These are phyloP conservation scores for Amphichorda felina DNA, from an alignment of 2,329 filamentous ascomycete species.

Conservation along the genomic window DNA sequence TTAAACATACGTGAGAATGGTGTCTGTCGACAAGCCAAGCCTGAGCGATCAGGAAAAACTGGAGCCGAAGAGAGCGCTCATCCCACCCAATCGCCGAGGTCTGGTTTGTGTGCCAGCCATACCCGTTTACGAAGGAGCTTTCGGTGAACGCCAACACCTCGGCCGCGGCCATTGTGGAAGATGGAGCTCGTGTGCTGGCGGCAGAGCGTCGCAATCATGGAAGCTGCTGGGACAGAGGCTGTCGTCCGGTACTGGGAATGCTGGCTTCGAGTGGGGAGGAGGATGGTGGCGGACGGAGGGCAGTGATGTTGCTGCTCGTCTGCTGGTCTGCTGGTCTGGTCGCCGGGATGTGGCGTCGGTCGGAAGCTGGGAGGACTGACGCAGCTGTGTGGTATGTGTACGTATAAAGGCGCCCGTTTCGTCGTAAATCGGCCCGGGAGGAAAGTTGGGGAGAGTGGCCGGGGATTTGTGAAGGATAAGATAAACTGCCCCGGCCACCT, in stretches of 20 bases:
- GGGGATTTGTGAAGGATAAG: not conserved
- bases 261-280: not conserved
- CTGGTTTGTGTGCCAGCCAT: slow-evolving; percentile 21
- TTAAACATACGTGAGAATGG: slow-evolving; percentile 9
- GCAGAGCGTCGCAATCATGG: slow-evolving; percentile 38
- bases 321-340: not conserved
- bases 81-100: slow-evolving; percentile 15
- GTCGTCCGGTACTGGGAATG: not conserved
- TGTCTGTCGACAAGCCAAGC: slow-evolving; percentile 16
- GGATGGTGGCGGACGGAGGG: not conserved
- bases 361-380: not conserved
- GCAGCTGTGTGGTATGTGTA: not conserved
- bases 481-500: too few relatives aligned
- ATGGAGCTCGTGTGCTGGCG: slow-evolving; percentile 29
- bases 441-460: not conserved
- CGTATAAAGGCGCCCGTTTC: not conserved
- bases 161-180: slow-evolving; percentile 42
- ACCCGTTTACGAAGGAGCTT: slow-evolving; percentile 27
- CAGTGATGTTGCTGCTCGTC: not conserved
- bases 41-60: slow-evolving; percentile 18
- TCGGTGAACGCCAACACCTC: slow-evolving; percentile 30
- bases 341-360: slow-evolving; percentile 2
- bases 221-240: slow-evolving; percentile 19
- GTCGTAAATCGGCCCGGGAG: not conserved
- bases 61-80: slow-evolving; percentile 12